Conservation (phyloP, 805 yeast genomes). For the Metahyphopichia silvanorum region DNA sequence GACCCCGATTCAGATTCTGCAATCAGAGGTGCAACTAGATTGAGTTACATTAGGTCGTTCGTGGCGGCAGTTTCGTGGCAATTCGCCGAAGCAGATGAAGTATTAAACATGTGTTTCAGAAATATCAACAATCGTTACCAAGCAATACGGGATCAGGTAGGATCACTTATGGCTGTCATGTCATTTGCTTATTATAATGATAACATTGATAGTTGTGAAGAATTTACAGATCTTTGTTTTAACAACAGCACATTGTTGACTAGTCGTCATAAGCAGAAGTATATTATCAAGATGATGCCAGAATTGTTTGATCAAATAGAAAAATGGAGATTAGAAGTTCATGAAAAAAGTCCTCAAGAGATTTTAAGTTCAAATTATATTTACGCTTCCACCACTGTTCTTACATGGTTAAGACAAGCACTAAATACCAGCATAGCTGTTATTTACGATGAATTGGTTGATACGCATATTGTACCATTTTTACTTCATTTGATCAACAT, state of each 20-base stretch:
- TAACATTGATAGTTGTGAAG: slow-evolving; percentile 33
- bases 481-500: slow-evolving; percentile 59
- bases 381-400: slow-evolving; percentile 61
- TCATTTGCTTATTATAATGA: slow-evolving; percentile 42
- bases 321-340: slow-evolving; percentile 33
- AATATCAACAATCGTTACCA: slow-evolving; percentile 66
- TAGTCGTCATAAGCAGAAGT: slow-evolving; percentile 17
- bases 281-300: slow-evolving; percentile 37
- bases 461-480: slow-evolving; percentile 59
- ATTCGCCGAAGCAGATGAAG: slow-evolving; percentile 46
- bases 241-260: slow-evolving; percentile 5
- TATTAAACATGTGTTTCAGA: slow-evolving; percentile 42
- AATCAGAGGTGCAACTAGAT: slow-evolving; percentile 58
- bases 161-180: slow-evolving; percentile 52
- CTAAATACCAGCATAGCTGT: slow-evolving; percentile 52
- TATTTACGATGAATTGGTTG: slow-evolving; percentile 50
- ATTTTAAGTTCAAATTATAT: slow-evolving; percentile 58
- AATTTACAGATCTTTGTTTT: slow-evolving; percentile 39
- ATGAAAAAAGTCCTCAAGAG: slow-evolving; percentile 49
- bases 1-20: slow-evolving; percentile 57
- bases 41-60: slow-evolving; percentile 52
- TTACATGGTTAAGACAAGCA: slow-evolving; percentile 55
- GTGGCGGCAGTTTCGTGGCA: slow-evolving; percentile 53
- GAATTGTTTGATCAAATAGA: slow-evolving; percentile 44
- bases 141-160: slow-evolving; percentile 66